A percentile compares a stretch with the other conserved stretches of the same genome.
Conservation (phyloP, 1,284 basidiomycete genomes). For the Abortiporus biennis region DNA sequence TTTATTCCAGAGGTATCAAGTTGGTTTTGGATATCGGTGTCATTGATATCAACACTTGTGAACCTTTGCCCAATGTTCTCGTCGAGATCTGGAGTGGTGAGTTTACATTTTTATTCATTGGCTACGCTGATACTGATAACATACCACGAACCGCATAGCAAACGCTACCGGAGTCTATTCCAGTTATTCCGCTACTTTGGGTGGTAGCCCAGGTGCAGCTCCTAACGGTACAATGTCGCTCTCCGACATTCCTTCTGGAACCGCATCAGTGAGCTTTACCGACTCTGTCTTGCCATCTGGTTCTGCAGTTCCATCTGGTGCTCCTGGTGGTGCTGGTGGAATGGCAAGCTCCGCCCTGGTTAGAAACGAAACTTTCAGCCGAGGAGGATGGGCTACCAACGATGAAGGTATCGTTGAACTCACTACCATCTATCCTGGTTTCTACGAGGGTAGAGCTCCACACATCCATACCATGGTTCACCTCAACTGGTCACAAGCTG, state of each 20-base stretch:
- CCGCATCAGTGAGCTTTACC: too few relatives aligned
- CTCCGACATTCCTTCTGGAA: background rate
- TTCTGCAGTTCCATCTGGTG: too few relatives aligned
- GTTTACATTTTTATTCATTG: slow-evolving; percentile 1
- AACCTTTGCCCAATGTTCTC: slow-evolving; percentile 59
- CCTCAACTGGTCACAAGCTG: slow-evolving; percentile 27
- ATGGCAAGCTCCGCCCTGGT: slow-evolving; percentile 11
- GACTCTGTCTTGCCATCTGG: too few relatives aligned
- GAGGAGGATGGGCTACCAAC: slow-evolving; percentile 66
- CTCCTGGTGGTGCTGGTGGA: slow-evolving; percentile 5
- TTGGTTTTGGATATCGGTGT: slow-evolving; percentile 63
- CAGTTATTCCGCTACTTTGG: slow-evolving; percentile 23
- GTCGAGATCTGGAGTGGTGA: slow-evolving; percentile 63
- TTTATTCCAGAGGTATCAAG: slow-evolving; percentile 35
- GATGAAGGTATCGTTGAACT: slow-evolving; percentile 62
- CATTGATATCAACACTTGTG: slow-evolving; percentile 70
- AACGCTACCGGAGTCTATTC: slow-evolving; percentile 49
- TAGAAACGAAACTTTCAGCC: slow-evolving; percentile 45
- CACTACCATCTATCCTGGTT: slow-evolving; percentile 67
- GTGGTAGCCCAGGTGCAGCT: background rate
- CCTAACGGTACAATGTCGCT: background rate
- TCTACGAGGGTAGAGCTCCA: slow-evolving; percentile 47
- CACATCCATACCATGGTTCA: slow-evolving; percentile 51
- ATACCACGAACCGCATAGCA: slow-evolving; percentile 26
- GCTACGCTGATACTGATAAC: background rate